Evolutionary conservation across 805 yeast species (phyloP).

Genomic region (Candida ponderosae): DNA sequence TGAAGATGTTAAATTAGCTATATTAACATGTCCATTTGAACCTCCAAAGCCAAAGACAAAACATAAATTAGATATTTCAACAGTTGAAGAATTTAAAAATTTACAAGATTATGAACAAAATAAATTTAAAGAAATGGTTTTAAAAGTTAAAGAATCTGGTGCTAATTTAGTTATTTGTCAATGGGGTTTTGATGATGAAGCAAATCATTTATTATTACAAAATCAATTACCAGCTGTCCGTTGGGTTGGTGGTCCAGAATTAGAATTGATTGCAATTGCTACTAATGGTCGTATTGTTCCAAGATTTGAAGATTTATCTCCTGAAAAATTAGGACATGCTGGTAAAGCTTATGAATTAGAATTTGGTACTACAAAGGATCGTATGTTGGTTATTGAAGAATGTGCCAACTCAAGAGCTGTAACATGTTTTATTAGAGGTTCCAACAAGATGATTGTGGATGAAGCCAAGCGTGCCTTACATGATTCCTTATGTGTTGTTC

Average conservation of each 20-base stretch:
- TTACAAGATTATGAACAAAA: slow-evolving; percentile 89
- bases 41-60: slow-evolving; percentile 99
- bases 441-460: slow-evolving; percentile 95
- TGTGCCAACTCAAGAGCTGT: slow-evolving; percentile 83
- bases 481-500: slow-evolving; percentile 94
- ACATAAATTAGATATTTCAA: slow-evolving; percentile 87
- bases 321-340: slow-evolving; percentile 81
- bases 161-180: slow-evolving; percentile 97
- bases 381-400: slow-evolving; percentile 91
- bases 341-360: slow-evolving; percentile 80
- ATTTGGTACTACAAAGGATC: slow-evolving; percentile 94
- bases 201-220: slow-evolving; percentile 83
- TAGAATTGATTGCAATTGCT: slow-evolving; percentile 93
- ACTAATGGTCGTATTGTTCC: slow-evolving; percentile 97
- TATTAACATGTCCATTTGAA: slow-evolving; percentile 96
- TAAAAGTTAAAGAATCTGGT: slow-evolving; percentile 73
- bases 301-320: slow-evolving; percentile 83
- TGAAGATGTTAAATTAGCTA: slow-evolving; percentile 80
- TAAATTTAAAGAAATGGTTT: slow-evolving; percentile 56
- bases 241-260: slow-evolving; percentile 98
- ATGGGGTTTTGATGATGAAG: slow-evolving; percentile 99
- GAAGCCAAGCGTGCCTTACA: slow-evolving; percentile 96
- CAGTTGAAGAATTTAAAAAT: slow-evolving; percentile 89
- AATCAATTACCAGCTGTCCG: slow-evolving; percentile 92
- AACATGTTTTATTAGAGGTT: slow-evolving; percentile 89